Evolutionary conservation across 2,329 filamentous ascomycete species (phyloP).

Genomic region (Stemphylium beticola): DNA sequence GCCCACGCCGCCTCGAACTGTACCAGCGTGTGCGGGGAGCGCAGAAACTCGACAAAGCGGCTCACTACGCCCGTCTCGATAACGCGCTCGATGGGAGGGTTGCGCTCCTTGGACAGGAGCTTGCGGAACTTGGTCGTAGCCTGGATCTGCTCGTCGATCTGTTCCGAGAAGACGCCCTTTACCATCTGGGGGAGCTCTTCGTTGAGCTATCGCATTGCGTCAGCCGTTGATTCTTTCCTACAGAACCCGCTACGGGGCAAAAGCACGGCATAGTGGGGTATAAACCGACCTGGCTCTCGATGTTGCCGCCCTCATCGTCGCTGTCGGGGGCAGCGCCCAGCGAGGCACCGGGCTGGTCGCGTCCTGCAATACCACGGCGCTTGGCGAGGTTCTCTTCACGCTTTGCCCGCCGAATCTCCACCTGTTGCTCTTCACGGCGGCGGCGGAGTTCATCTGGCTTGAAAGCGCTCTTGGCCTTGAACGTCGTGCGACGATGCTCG

Average conservation of each 20-base stretch:
- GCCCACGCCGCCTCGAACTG: constrained; percentile 99
- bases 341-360: constrained; percentile 75
- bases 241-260: not conserved
- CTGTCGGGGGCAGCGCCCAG: constrained; percentile 91
- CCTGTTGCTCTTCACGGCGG: constrained; percentile 97
- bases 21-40: constrained; percentile 95
- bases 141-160: constrained; percentile 97
- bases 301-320: constrained; percentile 94
- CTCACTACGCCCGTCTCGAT: constrained; percentile 98
- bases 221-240: constrained; percentile 13
- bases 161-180: constrained; percentile 94
- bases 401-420: constrained; percentile 98
- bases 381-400: constrained; percentile 99
- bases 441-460: constrained; percentile 98
- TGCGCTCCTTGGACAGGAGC: constrained; percentile 96
- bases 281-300: constrained; percentile 91
- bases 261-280: constrained; percentile 27
- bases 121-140: constrained; percentile 99
- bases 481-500: constrained; percentile 98
- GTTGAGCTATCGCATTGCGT: constrained; percentile 70
- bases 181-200: constrained; percentile 99
- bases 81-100: constrained; percentile 97
- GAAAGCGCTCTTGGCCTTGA: constrained; percentile 99
- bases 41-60: constrained; percentile 97
- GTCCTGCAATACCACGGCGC: constrained; percentile 88